Evolutionary conservation across 1,284 basidiomycete species (phyloP).

Genomic region (Leccinum pachyderme): DNA sequence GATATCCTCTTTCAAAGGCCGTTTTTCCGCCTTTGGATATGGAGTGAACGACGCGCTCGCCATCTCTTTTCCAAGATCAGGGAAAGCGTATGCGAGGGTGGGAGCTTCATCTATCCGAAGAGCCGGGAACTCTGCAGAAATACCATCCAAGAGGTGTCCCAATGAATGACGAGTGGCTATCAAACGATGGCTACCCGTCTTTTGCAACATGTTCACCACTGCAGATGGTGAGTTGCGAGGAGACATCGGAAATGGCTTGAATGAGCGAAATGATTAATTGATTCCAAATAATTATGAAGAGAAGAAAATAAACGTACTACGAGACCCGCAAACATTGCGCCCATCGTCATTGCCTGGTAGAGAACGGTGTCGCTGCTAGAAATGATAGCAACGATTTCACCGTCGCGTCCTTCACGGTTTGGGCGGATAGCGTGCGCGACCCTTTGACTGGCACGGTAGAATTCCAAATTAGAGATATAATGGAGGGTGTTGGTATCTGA

Average conservation of each 20-base stretch:
- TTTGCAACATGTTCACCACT: slow-evolving; percentile 33
- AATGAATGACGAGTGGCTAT: slow-evolving; percentile 32
- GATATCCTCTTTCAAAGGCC: not conserved
- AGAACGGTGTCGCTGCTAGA: slow-evolving; percentile 32
- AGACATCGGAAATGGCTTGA: slow-evolving; percentile 36
- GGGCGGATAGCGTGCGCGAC: slow-evolving; percentile 30
- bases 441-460: slow-evolving; percentile 32
- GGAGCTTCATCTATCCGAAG: slow-evolving; percentile 35
- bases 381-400: slow-evolving; percentile 28
- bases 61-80: slow-evolving; percentile 28
- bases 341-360: slow-evolving; percentile 32
- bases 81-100: slow-evolving; percentile 29
- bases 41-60: slow-evolving; percentile 19
- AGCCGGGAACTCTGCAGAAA: slow-evolving; percentile 20
- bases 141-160: slow-evolving; percentile 22
- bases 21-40: slow-evolving; percentile 21
- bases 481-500: slow-evolving; percentile 2
- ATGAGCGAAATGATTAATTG: not conserved
- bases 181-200: slow-evolving; percentile 31
- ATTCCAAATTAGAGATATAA: slow-evolving; percentile 30
- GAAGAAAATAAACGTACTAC: slow-evolving; percentile 23
- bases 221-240: slow-evolving; percentile 38
- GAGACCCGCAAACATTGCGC: slow-evolving; percentile 31
- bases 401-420: slow-evolving; percentile 12
- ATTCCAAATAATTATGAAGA: not conserved